These are phyloP conservation scores for Kuraishia cidri DNA, from an alignment of 805 yeast species.

Conservation along the genomic window DNA sequence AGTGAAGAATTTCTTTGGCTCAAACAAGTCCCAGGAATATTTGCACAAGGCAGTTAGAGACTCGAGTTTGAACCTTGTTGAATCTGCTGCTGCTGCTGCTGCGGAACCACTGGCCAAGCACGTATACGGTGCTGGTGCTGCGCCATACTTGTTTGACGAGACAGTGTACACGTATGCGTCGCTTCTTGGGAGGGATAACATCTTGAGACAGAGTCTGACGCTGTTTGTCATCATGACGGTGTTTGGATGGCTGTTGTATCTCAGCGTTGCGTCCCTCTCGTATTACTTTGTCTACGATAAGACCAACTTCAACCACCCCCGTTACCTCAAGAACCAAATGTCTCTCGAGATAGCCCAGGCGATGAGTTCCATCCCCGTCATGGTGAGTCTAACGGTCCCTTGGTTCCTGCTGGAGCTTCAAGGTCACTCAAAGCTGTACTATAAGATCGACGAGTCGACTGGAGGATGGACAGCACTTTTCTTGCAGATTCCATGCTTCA, in stretches of 20 bases:
- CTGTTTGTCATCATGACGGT: conserved; percentile 62
- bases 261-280: conserved; percentile 67
- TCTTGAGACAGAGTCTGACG: conserved; percentile 62
- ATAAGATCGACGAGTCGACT: conserved; percentile 46
- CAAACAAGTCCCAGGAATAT: too few species aligned
- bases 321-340: conserved; percentile 92
- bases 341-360: conserved; percentile 76
- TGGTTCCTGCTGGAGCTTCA: conserved; percentile 81
- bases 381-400: conserved; percentile 84
- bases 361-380: conserved; percentile 71
- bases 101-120: neutral
- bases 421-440: conserved; percentile 77
- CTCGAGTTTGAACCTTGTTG: neutral
- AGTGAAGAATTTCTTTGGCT: neutral
- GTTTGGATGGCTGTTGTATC: conserved; percentile 83
- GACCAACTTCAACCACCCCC: conserved; percentile 89
- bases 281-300: conserved; percentile 78
- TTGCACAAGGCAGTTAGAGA: too few species aligned
- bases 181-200: conserved; percentile 59
- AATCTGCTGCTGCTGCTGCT: neutral
- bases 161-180: conserved; percentile 56
- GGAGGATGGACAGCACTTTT: conserved; percentile 63
- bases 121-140: conserved; percentile 29
- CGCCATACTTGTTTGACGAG: conserved; percentile 50
- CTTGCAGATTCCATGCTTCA: conserved; percentile 66